Conservation (phyloP, 2,329 filamentous ascomycete species). For the Alternaria rosae region DNA sequence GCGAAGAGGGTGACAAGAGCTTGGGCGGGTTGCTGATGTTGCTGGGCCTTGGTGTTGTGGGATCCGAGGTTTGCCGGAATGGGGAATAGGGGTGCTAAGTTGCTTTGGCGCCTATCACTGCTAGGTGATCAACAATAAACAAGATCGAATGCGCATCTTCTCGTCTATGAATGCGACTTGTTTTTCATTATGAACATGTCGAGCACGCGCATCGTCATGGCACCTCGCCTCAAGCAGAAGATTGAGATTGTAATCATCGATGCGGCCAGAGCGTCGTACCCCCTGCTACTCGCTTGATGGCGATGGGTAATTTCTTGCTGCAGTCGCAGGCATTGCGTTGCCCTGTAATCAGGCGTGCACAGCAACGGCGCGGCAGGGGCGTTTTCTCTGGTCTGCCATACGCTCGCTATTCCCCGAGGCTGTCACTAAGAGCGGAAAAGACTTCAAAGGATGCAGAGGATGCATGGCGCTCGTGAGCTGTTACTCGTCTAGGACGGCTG, state of each 20-base stretch:
- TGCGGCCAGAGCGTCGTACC: not conserved
- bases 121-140: not conserved
- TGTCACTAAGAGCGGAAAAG: slow-evolving; percentile 7
- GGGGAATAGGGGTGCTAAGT: not conserved
- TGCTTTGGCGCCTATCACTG: not conserved
- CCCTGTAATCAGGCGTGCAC: slow-evolving; percentile 6
- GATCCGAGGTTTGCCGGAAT: slow-evolving; percentile 4
- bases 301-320: slow-evolving; percentile 4
- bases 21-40: slow-evolving; percentile 1
- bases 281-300: not conserved
- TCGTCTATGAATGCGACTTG: not conserved
- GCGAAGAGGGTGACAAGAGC: not conserved
- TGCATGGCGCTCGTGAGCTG: slow-evolving; percentile 12
- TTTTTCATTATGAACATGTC: not conserved
- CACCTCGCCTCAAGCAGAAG: not conserved
- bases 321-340: slow-evolving; percentile 1
- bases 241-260: not conserved
- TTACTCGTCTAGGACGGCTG: not conserved
- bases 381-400: not conserved
- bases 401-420: slow-evolving; percentile 5
- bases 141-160: not conserved
- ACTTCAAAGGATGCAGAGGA: slow-evolving; percentile 1
- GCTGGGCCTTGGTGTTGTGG: slow-evolving; percentile 1
- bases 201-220: not conserved
- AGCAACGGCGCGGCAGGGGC: slow-evolving; percentile 13